These are phyloP conservation scores for Pythium dissimile DNA, from an alignment of 352 stramenopile species.

Conservation along the genomic window DNA sequence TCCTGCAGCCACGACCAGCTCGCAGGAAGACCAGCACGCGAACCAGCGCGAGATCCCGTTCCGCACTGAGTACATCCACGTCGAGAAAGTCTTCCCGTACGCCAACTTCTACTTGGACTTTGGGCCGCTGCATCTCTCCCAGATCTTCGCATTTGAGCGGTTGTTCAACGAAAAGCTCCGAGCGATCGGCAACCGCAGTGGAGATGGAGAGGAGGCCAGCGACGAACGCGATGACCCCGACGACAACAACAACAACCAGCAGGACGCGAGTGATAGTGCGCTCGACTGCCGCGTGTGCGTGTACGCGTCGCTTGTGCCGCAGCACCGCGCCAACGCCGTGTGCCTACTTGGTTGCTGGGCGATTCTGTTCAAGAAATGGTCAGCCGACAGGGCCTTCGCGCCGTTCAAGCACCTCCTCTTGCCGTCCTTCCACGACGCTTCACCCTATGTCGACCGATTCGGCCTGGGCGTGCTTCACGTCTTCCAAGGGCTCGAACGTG, in stretches of 20 bases:
- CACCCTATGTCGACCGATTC: slow-evolving; percentile 19
- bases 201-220: too few species aligned
- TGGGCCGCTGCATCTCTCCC: slow-evolving; percentile 91
- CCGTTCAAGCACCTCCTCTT: slow-evolving; percentile 35
- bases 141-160: slow-evolving; percentile 86
- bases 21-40: not conserved
- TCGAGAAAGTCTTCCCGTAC: slow-evolving; percentile 76
- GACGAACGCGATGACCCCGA: not conserved
- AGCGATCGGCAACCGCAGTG: slow-evolving; percentile 6
- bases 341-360: slow-evolving; percentile 89
- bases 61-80: slow-evolving; percentile 23
- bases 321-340: slow-evolving; percentile 86
- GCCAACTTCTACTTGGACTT: slow-evolving; percentile 96
- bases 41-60: not conserved
- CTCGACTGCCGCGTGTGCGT: slow-evolving; percentile 69
- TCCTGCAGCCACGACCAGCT: not conserved
- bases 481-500: slow-evolving; percentile 24
- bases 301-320: slow-evolving; percentile 21
- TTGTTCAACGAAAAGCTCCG: slow-evolving; percentile 68
- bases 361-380: slow-evolving; percentile 33
- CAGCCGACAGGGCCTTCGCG: slow-evolving; percentile 60
- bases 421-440: slow-evolving; percentile 35
- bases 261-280: not conserved
- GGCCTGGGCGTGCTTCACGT: slow-evolving; percentile 29
- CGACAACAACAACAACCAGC: slow-evolving; percentile 10